Evolutionary conservation across 2,329 filamentous ascomycete species (phyloP).

Genomic region (Aureobasidium sp.): DNA sequence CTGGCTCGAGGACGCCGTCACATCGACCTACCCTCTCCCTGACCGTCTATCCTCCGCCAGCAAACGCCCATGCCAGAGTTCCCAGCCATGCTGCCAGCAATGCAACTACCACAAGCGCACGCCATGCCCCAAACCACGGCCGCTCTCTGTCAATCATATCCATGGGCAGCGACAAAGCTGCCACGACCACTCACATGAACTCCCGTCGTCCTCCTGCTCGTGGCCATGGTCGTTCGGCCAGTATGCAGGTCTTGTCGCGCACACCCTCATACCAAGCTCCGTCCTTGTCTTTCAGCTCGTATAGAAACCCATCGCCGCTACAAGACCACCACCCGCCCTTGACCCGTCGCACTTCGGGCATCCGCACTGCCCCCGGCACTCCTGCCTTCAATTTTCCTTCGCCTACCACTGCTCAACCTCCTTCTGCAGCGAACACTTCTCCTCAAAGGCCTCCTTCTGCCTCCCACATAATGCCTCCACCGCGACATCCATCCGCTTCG

Average conservation of each 20-base stretch:
- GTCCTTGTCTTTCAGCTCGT: constrained; percentile 5
- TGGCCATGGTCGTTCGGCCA: constrained; percentile 69
- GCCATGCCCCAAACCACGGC: constrained; percentile 38
- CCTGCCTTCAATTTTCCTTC: constrained; percentile 11
- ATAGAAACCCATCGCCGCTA: constrained; percentile 34
- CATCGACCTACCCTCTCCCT: constrained; percentile 63
- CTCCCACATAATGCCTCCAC: constrained; percentile 1
- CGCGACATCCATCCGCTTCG: background rate
- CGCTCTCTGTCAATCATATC: constrained; percentile 43
- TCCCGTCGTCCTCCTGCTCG: constrained; percentile 39
- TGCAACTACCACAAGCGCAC: constrained; percentile 13
- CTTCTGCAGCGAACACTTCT: background rate
- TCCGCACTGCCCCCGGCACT: constrained; percentile 13
- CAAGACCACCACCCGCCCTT: constrained; percentile 28
- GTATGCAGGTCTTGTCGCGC: constrained; percentile 58
- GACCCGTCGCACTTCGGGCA: constrained; percentile 22
- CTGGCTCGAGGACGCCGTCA: constrained; percentile 4
- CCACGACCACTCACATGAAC: constrained; percentile 16
- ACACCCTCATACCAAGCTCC: constrained; percentile 1
- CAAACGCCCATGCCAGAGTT: background rate
- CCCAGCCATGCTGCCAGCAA: constrained; percentile 5
- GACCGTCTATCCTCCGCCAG: constrained; percentile 28
- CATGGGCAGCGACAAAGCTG: constrained; percentile 34
- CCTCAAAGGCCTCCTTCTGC: background rate
- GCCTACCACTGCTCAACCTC: background rate